Base-by-base conservation (phyloP, 2,329 filamentous ascomycete genomes). In the Aureobasidium pullulans region DNA sequence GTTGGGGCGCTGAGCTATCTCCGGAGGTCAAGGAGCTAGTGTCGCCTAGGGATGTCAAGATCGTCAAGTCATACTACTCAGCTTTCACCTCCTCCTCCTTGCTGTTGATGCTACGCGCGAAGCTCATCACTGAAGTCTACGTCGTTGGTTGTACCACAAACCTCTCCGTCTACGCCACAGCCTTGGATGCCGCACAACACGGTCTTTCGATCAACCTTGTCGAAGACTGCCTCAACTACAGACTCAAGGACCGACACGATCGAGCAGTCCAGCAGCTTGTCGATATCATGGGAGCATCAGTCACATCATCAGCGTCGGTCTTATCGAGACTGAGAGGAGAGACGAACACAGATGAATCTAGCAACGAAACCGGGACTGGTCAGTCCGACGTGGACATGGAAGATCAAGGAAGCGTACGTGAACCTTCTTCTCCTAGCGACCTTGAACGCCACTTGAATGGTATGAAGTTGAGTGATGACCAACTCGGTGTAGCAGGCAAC, bases 131-230 rank as follows among this genome's bases (percentile, higher is more conserved):
- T 2, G 89, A 96, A 67, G 77, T 99, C 11, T 96, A 89, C 72
- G 83, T 97, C 28, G 95, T 89, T 68, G 94, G 94, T 23, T 87
- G 88, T 46, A 81, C 96, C 50, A 89, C 87, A 44, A 96, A 97
- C 67, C 78, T 95, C 37, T 92, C 91, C 34, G 86, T 97, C 48
- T 91, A 94, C 69, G 93, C 94, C 7, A 96, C 93, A 1, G 91
- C 91, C 3, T 80, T 96, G 63, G 94, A 96, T 69, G 94, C 93
- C 10, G 92, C 90, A 1, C 84, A 88, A 19, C 88, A 96, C 71
- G 94, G 92, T 4, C 85, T 96, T 67, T 80, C 84, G n/a, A 90
- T 96, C 67, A 94, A 88, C 5, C 77, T 97, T 11, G 77, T 97
- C 40, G 86, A 94, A 56, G 91, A 97, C 70, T 96, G 92, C 71